These are phyloP conservation scores for Paratinospora sagittata DNA, from an alignment of 164 flowering plant species.

Conservation along the genomic window DNA sequence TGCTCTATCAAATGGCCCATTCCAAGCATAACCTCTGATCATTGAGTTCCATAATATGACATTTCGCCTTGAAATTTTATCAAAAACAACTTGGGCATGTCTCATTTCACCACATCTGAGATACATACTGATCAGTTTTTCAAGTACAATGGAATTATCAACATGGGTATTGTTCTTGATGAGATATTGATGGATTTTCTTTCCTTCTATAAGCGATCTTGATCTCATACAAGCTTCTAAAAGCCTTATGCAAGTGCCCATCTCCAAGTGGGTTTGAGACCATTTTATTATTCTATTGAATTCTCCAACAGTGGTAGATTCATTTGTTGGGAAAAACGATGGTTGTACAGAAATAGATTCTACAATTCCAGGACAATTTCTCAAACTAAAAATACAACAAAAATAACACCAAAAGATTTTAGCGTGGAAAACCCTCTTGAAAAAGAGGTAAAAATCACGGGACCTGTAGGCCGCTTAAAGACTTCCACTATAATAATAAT, in stretches of 20 bases:
- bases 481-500: too few species aligned
- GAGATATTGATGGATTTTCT: slow-evolving; percentile 40
- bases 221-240: slow-evolving; percentile 42
- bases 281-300: slow-evolving; percentile 10
- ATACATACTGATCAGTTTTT: slow-evolving; percentile 41
- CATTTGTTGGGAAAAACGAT: too few species aligned
- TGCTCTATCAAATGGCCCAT: slow-evolving; percentile 42
- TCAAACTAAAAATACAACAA: too few species aligned
- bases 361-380: too few species aligned
- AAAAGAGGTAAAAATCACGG: too few species aligned
- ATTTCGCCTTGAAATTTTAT: slow-evolving; percentile 35
- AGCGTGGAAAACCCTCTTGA: too few species aligned
- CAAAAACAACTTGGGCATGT: slow-evolving; percentile 45
- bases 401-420: too few species aligned
- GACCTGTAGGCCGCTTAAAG: too few species aligned
- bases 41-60: slow-evolving; percentile 45
- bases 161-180: slow-evolving; percentile 23
- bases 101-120: slow-evolving; percentile 27
- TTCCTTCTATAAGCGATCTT: slow-evolving; percentile 38
- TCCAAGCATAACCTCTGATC: slow-evolving; percentile 69
- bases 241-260: slow-evolving; percentile 18
- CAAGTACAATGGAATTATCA: slow-evolving; percentile 16
- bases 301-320: slow-evolving; percentile 8
- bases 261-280: slow-evolving; percentile 4
- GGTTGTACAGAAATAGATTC: too few species aligned